phyloP scores from a whole-genome alignment of 2,329 filamentous ascomycete genomes.

The Botrytis fragariae region DNA sequence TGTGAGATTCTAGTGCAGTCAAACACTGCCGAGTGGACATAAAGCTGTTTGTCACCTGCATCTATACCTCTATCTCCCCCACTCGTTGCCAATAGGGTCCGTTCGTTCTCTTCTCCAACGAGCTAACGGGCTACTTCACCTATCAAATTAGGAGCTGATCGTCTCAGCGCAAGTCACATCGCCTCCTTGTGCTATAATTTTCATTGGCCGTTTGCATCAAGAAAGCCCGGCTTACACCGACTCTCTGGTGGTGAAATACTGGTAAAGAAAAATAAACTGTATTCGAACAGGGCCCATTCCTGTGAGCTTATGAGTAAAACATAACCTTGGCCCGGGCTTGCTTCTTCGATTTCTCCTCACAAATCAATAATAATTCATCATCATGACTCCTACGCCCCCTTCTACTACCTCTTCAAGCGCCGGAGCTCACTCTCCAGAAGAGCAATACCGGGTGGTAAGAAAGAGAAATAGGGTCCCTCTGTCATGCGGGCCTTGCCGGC shows the following conservation, averaged over 20 bases:
- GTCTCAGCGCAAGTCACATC: constrained; percentile 16
- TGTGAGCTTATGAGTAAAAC: constrained; percentile 24
- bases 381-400: constrained; percentile 73
- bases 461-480: constrained; percentile 90
- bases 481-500: constrained; percentile 86
- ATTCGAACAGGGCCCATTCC: constrained; percentile 25
- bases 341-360: constrained; percentile 23
- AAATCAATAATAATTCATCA: constrained; percentile 27
- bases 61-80: constrained; percentile 31
- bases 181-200: constrained; percentile 16
- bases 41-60: constrained; percentile 33
- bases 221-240: constrained; percentile 22
- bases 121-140: constrained; percentile 25
- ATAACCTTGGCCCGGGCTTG: constrained; percentile 19
- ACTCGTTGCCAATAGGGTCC: constrained; percentile 25
- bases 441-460: constrained; percentile 82
- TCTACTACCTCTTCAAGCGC: constrained; percentile 75
- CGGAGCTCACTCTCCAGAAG: constrained; percentile 75
- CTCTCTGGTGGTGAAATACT: constrained; percentile 17
- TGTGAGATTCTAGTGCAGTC: constrained; percentile 25
- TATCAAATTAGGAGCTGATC: constrained; percentile 25
- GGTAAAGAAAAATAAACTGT: constrained; percentile 22
- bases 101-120: constrained; percentile 12
- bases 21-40: constrained; percentile 31
- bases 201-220: constrained; percentile 26